Conservation (phyloP, 2,329 filamentous ascomycete genomes). For the Diaporthe helianthi region DNA sequence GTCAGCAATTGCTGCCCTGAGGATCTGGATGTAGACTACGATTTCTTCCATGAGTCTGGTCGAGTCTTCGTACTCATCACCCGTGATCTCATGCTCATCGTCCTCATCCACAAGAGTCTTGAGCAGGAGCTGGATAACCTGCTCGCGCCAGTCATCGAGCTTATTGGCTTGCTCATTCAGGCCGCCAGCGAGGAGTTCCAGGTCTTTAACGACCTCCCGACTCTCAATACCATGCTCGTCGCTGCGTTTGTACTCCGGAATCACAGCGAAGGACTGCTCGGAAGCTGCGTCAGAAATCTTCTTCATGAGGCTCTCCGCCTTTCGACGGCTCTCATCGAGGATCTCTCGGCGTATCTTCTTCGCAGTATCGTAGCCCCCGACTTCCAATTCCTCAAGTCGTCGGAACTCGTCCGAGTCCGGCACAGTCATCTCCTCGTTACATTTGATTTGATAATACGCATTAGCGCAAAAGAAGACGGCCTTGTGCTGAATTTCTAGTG, state of each 20-base stretch:
- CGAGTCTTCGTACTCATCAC: constrained; percentile 89
- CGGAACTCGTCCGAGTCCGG: constrained; percentile 73
- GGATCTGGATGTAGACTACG: constrained; percentile 81
- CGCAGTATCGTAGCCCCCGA: constrained; percentile 76
- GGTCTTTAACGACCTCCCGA: constrained; percentile 67
- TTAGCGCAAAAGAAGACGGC: constrained; percentile 87
- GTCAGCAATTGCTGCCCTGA: constrained; percentile 80
- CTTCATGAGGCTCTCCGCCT: constrained; percentile 69
- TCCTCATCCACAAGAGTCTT: constrained; percentile 82
- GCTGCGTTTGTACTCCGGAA: constrained; percentile 65
- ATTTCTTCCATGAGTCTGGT: constrained; percentile 88
- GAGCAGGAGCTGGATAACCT: constrained; percentile 74
- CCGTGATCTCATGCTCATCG: constrained; percentile 73
- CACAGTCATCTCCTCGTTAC: constrained; percentile 67
- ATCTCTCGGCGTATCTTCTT: constrained; percentile 82
- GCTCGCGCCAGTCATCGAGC: constrained; percentile 77
- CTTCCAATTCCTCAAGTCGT: constrained; percentile 73
- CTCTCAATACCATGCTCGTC: constrained; percentile 75
- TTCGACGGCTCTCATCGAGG: constrained; percentile 63
- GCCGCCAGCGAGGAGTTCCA: constrained; percentile 68
- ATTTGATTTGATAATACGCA: constrained; percentile 83
- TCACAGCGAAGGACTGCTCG: constrained; percentile 63
- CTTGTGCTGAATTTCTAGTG: constrained; percentile 81
- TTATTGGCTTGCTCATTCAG: constrained; percentile 76
- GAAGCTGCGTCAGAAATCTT: constrained; percentile 61